A percentile compares a stretch with the other conserved stretches of the same genome.
Conservation (phyloP, 495 filamentous ascomycete species). For the Penicillium mononematosum region DNA sequence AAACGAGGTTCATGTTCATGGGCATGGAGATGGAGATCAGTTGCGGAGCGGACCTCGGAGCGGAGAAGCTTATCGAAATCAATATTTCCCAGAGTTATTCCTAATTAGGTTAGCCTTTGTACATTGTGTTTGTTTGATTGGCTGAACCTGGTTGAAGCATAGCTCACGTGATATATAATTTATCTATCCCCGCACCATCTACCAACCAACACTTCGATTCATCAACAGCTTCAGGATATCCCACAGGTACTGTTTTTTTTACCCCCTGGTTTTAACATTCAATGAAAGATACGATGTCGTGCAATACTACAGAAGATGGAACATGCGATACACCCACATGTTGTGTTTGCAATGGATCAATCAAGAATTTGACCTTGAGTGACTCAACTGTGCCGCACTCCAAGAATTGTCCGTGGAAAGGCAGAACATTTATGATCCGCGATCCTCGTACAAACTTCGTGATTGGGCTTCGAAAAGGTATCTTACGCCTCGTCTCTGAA, state of each 20-base stretch:
- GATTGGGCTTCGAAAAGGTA: background rate
- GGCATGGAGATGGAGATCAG: conserved; percentile 6
- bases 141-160: background rate
- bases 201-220: background rate
- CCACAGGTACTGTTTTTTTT: no score
- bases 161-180: background rate
- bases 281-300: background rate
- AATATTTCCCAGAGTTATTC: background rate
- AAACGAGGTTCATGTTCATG: background rate
- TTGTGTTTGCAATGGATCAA: background rate
- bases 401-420: background rate
- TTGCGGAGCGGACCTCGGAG: conserved; percentile 10
- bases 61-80: conserved; percentile 12
- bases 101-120: background rate
- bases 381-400: background rate
- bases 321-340: background rate
- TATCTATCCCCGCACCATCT: background rate
- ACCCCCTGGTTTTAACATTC: background rate
- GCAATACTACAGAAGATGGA: background rate
- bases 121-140: background rate
- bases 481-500: background rate
- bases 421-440: background rate
- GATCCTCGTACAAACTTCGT: background rate
- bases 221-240: no score
- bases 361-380: background rate